Percentiles rank a stretch among this genome's conserved stretches.
Conservation (phyloP, 176 grass and related monocot genomes). For the Rhipidocladum racemiflorum region DNA sequence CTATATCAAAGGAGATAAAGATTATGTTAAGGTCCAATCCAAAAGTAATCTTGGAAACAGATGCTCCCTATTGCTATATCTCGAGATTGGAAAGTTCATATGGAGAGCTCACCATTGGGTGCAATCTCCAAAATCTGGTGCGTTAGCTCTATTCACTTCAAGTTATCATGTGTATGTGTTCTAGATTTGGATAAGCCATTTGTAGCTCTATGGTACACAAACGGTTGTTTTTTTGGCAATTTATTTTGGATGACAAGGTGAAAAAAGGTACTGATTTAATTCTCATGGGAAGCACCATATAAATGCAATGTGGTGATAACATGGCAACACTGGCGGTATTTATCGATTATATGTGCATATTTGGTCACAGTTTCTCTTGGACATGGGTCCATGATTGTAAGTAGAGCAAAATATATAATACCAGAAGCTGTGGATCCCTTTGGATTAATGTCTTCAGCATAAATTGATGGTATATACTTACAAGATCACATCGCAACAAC, state of each 20-base stretch:
- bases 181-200: neutral
- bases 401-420: neutral
- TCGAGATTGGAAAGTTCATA: conserved; percentile 69
- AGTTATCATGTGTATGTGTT: conserved; percentile 7
- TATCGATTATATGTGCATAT: neutral
- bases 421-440: neutral
- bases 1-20: conserved; percentile 68
- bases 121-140: conserved; percentile 84
- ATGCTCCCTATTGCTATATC: conserved; percentile 80
- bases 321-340: conserved; percentile 1
- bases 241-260: neutral
- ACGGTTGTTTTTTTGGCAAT: neutral
- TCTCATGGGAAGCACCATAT: neutral
- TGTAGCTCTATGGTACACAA: neutral
- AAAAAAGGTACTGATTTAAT: conserved; percentile 1
- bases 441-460: neutral
- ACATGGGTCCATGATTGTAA: neutral
- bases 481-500: neutral
- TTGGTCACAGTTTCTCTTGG: neutral
- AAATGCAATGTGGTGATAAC: neutral
- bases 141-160: conserved; percentile 21
- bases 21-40: conserved; percentile 55
- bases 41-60: conserved; percentile 61
- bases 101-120: conserved; percentile 78
- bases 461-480: neutral